Percentiles rank a stretch among this genome's conserved stretches.
Conservation (phyloP, 305 asterid genomes). For the Lippia alba region DNA sequence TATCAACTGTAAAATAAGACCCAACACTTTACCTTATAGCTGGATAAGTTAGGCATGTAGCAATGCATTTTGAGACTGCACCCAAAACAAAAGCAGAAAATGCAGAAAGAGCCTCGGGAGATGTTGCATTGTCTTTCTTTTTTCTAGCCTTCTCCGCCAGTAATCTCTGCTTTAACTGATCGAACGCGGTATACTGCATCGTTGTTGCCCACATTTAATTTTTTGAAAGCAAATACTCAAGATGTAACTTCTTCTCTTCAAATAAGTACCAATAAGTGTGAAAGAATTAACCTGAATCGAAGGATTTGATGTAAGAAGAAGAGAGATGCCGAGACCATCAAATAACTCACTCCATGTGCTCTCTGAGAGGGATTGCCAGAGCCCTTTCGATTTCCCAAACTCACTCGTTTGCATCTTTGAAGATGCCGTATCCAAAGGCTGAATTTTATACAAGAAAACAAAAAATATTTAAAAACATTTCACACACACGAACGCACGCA, state of each 20-base stretch:
- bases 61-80: conserved; percentile 87
- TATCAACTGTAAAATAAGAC: no score
- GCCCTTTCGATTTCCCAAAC: conserved; percentile 87
- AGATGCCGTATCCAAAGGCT: conserved; percentile 95
- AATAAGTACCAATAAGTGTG: neutral
- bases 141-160: conserved; percentile 53
- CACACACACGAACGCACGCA: neutral
- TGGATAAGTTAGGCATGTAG: conserved; percentile 89
- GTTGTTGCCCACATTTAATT: no score
- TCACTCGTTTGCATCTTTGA: conserved; percentile 97
- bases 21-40: conserved; percentile 45
- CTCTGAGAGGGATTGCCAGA: conserved; percentile 75
- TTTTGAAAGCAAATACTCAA: no score
- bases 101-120: conserved; percentile 81
- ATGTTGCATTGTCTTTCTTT: conserved; percentile 39
- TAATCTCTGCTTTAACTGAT: conserved; percentile 76
- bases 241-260: neutral
- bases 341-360: conserved; percentile 79
- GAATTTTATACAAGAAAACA: conserved; percentile 18
- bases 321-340: conserved; percentile 93
- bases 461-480: neutral
- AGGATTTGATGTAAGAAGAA: conserved; percentile 87
- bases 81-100: conserved; percentile 82
- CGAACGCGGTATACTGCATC: conserved; percentile 85
- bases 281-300: conserved; percentile 78